A percentile compares a stretch with the other conserved stretches of the same genome.
These are phyloP conservation scores for Histomonas meleagridis DNA, from an alignment of 208 protist genomes.

Conservation along the genomic window DNA sequence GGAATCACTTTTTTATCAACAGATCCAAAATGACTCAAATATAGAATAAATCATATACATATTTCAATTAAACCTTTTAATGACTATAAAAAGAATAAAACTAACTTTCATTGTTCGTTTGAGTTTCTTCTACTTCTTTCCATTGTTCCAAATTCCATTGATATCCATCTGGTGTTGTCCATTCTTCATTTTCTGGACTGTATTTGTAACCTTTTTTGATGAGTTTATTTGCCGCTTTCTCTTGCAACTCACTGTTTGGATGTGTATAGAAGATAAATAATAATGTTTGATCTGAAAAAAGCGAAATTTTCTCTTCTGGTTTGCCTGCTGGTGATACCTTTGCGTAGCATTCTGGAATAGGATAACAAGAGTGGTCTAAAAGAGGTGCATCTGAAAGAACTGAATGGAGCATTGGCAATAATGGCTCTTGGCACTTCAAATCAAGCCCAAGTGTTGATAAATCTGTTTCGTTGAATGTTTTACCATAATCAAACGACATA, in stretches of 20 bases:
- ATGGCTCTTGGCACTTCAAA: neutral
- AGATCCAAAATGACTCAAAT: no score
- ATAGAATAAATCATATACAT: no score
- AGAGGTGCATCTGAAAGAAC: slow-evolving; percentile 32
- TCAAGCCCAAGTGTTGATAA: neutral
- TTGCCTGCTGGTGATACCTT: neutral
- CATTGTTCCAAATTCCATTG: neutral
- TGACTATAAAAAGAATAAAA: no score
- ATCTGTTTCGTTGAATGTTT: slow-evolving; percentile 9
- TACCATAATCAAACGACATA: neutral
- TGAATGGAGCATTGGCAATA: slow-evolving; percentile 18
- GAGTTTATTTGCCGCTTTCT: neutral
- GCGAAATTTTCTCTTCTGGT: neutral
- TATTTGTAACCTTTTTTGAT: neutral
- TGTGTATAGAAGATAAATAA: slow-evolving; percentile 25
- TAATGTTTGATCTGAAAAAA: neutral
- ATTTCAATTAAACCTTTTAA: no score
- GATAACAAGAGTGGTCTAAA: neutral
- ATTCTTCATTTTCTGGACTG: neutral
- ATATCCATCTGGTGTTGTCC: neutral
- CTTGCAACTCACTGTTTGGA: neutral
- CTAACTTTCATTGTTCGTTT: no score
- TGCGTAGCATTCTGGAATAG: slow-evolving; percentile 1
- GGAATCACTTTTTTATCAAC: no score
- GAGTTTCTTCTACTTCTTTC: neutral